Conservation (phyloP, 2,329 filamentous ascomycete species). For the Fusarium torulosum region DNA sequence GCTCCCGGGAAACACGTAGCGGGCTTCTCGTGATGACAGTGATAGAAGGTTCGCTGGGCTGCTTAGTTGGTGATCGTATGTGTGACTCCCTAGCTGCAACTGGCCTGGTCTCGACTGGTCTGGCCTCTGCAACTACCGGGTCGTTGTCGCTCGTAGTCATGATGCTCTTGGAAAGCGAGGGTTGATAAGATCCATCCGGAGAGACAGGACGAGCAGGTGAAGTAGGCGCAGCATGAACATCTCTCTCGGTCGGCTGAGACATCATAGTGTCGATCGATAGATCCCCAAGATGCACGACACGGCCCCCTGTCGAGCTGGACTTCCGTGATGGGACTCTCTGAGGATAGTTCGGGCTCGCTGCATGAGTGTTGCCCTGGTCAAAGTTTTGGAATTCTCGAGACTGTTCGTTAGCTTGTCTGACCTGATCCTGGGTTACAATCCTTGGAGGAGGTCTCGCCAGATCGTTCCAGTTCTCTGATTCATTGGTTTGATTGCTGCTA, state of each 20-base stretch:
- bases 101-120: slow-evolving; percentile 17
- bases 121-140: slow-evolving; percentile 32
- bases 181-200: slow-evolving; percentile 23
- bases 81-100: slow-evolving; percentile 30
- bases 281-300: slow-evolving; percentile 37
- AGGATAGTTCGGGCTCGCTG: slow-evolving; percentile 8
- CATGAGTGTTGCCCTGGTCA: slow-evolving; percentile 4
- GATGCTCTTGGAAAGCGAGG: slow-evolving; percentile 41
- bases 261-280: slow-evolving; percentile 48
- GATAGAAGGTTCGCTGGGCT: slow-evolving; percentile 20
- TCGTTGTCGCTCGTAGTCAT: slow-evolving; percentile 36
- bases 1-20: slow-evolving; percentile 21
- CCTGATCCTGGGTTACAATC: slow-evolving; percentile 38
- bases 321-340: slow-evolving; percentile 41
- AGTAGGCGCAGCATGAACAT: slow-evolving; percentile 12
- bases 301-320: slow-evolving; percentile 46
- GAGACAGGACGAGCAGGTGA: slow-evolving; percentile 19
- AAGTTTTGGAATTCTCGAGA: slow-evolving; percentile 30
- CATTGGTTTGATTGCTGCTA: slow-evolving; percentile 29
- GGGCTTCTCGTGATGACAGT: slow-evolving; percentile 45
- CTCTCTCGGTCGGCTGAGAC: slow-evolving; percentile 31
- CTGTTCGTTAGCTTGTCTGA: slow-evolving; percentile 38
- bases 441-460: slow-evolving; percentile 44
- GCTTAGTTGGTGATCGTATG: slow-evolving; percentile 26
- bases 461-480: slow-evolving; percentile 42